A percentile compares a stretch with the other conserved stretches of the same genome.
phyloP scores from a whole-genome alignment of 2,329 filamentous ascomycete species.

The Dactylonectria estremocensis region DNA sequence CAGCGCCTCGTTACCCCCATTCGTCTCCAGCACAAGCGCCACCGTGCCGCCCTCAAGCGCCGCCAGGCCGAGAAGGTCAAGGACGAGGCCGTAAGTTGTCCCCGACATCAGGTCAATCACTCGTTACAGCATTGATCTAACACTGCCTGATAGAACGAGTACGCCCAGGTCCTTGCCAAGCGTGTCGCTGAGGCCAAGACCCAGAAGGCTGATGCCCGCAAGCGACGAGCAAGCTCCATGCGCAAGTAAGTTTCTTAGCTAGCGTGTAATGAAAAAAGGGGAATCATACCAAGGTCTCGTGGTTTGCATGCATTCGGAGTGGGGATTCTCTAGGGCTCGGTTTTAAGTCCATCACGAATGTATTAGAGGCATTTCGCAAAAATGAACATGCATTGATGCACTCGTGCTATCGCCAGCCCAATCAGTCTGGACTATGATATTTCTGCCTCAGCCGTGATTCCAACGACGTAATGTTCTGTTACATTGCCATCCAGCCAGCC shows the following conservation, averaged over 20 bases:
- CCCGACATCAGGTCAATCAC: accelerated
- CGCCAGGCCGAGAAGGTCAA: slow-evolving; percentile 97
- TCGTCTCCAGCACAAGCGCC: slow-evolving; percentile 99
- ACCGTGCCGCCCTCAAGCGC: slow-evolving; percentile 98
- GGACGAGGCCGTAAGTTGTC: slow-evolving; percentile 92
- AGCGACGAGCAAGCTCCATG: slow-evolving; percentile 97
- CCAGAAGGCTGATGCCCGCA: slow-evolving; percentile 93
- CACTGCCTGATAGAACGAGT: slow-evolving; percentile 83
- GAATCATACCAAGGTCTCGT: slow-evolving; percentile 57
- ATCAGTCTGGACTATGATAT: slow-evolving; percentile 11
- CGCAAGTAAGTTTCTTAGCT: slow-evolving; percentile 76
- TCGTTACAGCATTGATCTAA: slow-evolving; percentile 25
- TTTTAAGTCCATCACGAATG: slow-evolving; percentile 55
- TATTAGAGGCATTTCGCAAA: slow-evolving; percentile 57
- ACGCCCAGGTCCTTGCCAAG: slow-evolving; percentile 95
- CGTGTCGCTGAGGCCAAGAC: slow-evolving; percentile 97
- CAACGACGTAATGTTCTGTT: background rate
- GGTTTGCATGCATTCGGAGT: slow-evolving; percentile 61
- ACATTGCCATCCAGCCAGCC: background rate
- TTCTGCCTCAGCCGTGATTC: slow-evolving; percentile 16
- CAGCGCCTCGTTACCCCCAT: slow-evolving; percentile 99
- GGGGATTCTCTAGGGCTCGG: slow-evolving; percentile 53
- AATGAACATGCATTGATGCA: slow-evolving; percentile 54
- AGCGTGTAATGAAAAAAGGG: slow-evolving; percentile 55
- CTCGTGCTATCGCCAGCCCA: slow-evolving; percentile 42